Percentiles rank a stretch among this genome's conserved stretches.
phyloP scores from a whole-genome alignment of 2,329 filamentous ascomycete genomes.

The Xylaria multiplex region DNA sequence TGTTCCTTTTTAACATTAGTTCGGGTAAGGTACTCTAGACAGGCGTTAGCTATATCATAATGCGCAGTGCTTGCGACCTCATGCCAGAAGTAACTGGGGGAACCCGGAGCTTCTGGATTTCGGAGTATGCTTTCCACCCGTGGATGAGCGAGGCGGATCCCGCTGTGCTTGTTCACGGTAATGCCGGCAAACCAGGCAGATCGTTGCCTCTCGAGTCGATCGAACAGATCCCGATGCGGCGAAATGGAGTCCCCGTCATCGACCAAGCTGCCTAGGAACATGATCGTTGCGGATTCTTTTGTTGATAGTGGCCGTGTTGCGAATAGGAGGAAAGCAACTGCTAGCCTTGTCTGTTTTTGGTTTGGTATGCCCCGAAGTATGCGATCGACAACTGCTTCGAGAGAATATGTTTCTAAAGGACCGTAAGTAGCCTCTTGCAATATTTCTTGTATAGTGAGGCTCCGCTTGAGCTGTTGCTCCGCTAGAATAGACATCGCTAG shows the following conservation, averaged over 20 bases:
- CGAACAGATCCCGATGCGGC: constrained; percentile 4
- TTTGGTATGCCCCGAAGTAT: constrained; percentile 17
- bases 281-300: constrained; percentile 11
- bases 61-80: constrained; percentile 14
- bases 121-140: constrained; percentile 8
- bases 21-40: constrained; percentile 6
- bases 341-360: constrained; percentile 12
- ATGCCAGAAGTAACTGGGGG: constrained; percentile 17
- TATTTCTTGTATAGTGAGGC: constrained; percentile 15
- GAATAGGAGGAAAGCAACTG: constrained; percentile 11
- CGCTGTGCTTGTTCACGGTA: constrained; percentile 16
- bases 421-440: constrained; percentile 10
- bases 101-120: neutral
- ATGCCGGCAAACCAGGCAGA: constrained; percentile 17
- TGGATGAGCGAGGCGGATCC: constrained; percentile 14
- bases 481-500: constrained; percentile 8
- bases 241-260: neutral
- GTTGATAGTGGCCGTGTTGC: constrained; percentile 17
- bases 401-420: constrained; percentile 1
- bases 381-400: constrained; percentile 16
- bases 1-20: constrained; percentile 8
- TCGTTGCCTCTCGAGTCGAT: constrained; percentile 16
- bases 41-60: constrained; percentile 17
- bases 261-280: constrained; percentile 7
- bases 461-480: constrained; percentile 12